Base-by-base conservation (phyloP, 176 grass and related monocot genomes). In the Oryza meridionalis region DNA sequence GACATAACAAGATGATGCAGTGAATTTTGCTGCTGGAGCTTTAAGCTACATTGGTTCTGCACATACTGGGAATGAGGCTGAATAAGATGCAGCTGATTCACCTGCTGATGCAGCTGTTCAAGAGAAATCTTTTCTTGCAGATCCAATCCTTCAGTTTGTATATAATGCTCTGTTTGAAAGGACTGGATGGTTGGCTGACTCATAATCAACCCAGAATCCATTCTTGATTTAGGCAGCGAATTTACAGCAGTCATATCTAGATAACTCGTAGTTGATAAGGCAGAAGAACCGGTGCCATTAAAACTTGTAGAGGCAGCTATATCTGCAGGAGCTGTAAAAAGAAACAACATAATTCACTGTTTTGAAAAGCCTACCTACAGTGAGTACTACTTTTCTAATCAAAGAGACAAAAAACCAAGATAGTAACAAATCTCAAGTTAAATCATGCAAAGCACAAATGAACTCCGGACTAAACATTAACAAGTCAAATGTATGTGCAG, bases 71-170 rank as follows among this genome's bases (percentile, higher is more conserved):
- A 53, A 77, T 85, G 45, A 64, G 65, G 75, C 27, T 77, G 75
- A 61, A 12, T 77, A 40, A 11, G 27, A 15, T 79, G 73, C 73
- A 85, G 86, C 19, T 82, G 71, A 49, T 82, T 78, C 51, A 43
- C 81, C 77, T 93, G 87, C 55, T 62, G 86, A 19, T 72, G 71
- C 75, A 80, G 32, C n/a, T 94, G 83, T 66, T 84, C 86, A 71
- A 49, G 67, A 21, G 46, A 15, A 15, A 49, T 2, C 12, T 88
- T 88, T 47, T 88, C 85, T 38, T 58, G 81, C 67, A 90, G 87
- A 79, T 87, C 82, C 70, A 92, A 84, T 29, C 72, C 81, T 51
- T 94, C 84, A n/a, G 69, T 27, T 75, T 88, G 86, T 55, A 86
- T 70, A 69, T 77, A 69, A 62, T 84, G 75, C 75, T 84, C 82